Evolutionary conservation across 2,329 filamentous ascomycete genomes (phyloP), one percentile per base, ranked within the genome.

Genomic region (Fonsecaea monophora): DNA sequence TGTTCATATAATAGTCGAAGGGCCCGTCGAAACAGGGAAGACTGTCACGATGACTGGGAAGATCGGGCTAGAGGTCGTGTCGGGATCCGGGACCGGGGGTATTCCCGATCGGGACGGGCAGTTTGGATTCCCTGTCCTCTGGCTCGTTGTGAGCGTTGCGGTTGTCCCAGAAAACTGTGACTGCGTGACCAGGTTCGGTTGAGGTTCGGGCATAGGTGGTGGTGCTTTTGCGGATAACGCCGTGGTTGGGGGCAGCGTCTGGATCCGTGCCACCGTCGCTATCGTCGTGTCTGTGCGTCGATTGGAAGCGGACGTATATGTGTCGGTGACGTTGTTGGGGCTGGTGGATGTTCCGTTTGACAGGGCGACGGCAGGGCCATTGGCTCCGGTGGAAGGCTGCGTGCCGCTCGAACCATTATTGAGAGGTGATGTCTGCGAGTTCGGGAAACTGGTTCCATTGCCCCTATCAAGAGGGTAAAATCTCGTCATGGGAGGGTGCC

Each of bases 11-110:
- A 21, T 21, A 4, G 45, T 21, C 12, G 45, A 50, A 25, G 21
- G 10, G 30, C 15, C 42, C 42, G 45, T 15, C 42, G 62, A 45
- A 13, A 53, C 7, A 38, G 62, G 62, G 5, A 60, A 32, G 8
- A 66, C 59, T 1, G 64, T 66, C 35, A 66, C 59, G 59, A 66
- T 66, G 3, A 66, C 64, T 40, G 64, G 64, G 35, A 66, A 55
- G n/a, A 30, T 35, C 13, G 15, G 34, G n/a, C 32, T 21, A 18
- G 55, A 21, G 13, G 55, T 57, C 53, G 30, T 55, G 15, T n/a
- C 53, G 12, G 53, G 18, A 37, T 37, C 55, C 34, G 21, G 32
- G 7, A 8, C 15, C 10, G 18, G 18, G 13, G 40, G 2, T 40
- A 21, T 18, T 15, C 15, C 55, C 10, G 58, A 37, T 50, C n/a